Evolutionary conservation across 768 basidiomycete genomes (phyloP).

Genomic region (Pisolithus microcarpus): DNA sequence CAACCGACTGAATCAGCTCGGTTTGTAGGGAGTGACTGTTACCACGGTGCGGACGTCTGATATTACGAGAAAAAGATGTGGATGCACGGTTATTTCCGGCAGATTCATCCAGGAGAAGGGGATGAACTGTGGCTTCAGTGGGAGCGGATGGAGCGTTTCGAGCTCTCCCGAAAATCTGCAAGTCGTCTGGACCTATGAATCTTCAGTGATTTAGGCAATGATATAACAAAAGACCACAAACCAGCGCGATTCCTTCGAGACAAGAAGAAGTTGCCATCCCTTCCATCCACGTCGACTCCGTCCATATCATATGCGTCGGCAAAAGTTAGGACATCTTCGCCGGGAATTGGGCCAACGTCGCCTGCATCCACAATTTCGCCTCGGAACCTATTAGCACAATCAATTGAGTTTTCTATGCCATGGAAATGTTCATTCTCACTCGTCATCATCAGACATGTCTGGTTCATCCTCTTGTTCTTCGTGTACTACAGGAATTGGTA

Average conservation of each 20-base stretch:
- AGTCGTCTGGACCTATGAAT: constrained; percentile 41
- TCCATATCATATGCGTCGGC: constrained; percentile 45
- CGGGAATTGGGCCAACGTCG: constrained; percentile 23
- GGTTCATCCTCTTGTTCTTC: constrained; percentile 56
- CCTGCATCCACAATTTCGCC: constrained; percentile 33
- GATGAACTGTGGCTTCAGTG: constrained; percentile 74
- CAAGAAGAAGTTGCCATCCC: constrained; percentile 36
- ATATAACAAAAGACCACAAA: constrained; percentile 1
- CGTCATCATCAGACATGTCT: constrained; percentile 64
- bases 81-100: constrained; percentile 37
- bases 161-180: constrained; percentile 57
- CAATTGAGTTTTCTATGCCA: constrained; percentile 5
- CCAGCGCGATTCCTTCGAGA: constrained; percentile 45
- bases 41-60: constrained; percentile 53
- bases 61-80: constrained; percentile 37
- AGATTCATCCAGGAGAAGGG: constrained; percentile 66
- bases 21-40: constrained; percentile 39
- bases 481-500: constrained; percentile 53
- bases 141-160: constrained; percentile 44
- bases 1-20: constrained; percentile 69
- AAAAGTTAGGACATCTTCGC: constrained; percentile 50
- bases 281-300: constrained; percentile 36
- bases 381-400: constrained; percentile 28
- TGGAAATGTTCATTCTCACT: constrained; percentile 32
- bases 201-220: not conserved